These are phyloP conservation scores for Kwoniella bestiolae DNA, from an alignment of 768 basidiomycete genomes.

Conservation along the genomic window DNA sequence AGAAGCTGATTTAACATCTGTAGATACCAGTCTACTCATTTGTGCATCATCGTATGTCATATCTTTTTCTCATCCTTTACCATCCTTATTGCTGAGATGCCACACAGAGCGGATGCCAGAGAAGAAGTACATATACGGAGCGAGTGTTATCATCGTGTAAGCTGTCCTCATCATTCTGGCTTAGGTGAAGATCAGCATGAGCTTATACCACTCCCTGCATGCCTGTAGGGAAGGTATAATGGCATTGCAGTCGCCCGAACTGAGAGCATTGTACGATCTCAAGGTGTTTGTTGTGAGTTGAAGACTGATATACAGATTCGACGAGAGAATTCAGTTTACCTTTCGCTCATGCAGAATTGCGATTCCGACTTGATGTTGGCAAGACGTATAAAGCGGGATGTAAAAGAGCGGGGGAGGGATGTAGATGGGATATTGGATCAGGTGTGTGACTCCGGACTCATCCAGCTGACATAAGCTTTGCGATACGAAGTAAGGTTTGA, in stretches of 20 bases:
- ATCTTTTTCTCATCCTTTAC: too few species aligned
- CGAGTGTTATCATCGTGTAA: slow-evolving; percentile 78
- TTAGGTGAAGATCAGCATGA: slow-evolving; percentile 51
- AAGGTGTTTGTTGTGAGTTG: slow-evolving; percentile 64
- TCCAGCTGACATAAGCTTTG: too few species aligned
- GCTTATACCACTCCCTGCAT: too few species aligned
- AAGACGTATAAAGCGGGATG: slow-evolving; percentile 83
- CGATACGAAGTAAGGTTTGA: background rate
- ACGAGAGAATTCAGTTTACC: background rate
- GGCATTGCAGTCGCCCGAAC: slow-evolving; percentile 75
- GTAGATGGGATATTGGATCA: slow-evolving; percentile 89
- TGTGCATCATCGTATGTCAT: slow-evolving; percentile 81
- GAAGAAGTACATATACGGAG: slow-evolving; percentile 86
- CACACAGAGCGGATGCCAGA: slow-evolving; percentile 56
- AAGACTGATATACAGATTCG: background rate
- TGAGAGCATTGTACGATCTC: slow-evolving; percentile 85
- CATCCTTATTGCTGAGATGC: too few species aligned
- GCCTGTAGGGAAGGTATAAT: slow-evolving; percentile 96
- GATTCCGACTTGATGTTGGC: slow-evolving; percentile 98
- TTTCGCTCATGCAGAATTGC: slow-evolving; percentile 43
- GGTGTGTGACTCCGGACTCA: slow-evolving; percentile 46
- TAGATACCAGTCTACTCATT: slow-evolving; percentile 97
- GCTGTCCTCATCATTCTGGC: background rate
- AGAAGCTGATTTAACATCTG: background rate
- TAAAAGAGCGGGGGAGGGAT: slow-evolving; percentile 80